These are phyloP conservation scores for Leccinum variicolor DNA, from an alignment of 768 basidiomycete genomes.

Conservation along the genomic window DNA sequence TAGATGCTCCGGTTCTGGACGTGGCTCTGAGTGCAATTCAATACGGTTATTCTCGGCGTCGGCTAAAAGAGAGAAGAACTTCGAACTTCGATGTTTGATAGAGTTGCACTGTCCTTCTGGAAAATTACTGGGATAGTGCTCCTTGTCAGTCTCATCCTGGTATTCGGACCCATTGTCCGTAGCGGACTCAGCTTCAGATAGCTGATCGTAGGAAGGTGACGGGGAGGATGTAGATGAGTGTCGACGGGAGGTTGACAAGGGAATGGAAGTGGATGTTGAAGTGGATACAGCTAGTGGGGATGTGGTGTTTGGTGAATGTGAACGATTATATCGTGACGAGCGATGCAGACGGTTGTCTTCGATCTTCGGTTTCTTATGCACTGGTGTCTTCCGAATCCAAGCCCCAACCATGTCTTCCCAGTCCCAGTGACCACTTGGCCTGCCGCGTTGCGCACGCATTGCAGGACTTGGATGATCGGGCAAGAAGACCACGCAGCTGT, in stretches of 20 bases:
- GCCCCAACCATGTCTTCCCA: slow-evolving; percentile 48
- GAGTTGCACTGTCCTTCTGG: slow-evolving; percentile 4
- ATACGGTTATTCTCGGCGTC: slow-evolving; percentile 38
- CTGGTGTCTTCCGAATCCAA: slow-evolving; percentile 41
- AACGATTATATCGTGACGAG: background rate
- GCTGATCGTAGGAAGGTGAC: slow-evolving; percentile 6
- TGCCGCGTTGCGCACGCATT: slow-evolving; percentile 8
- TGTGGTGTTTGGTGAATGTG: background rate
- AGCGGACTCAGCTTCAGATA: slow-evolving; percentile 11
- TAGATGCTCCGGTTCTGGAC: background rate
- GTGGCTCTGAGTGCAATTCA: slow-evolving; percentile 29
- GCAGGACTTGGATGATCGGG: slow-evolving; percentile 2
- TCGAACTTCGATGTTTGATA: slow-evolving; percentile 22
- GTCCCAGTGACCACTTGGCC: slow-evolving; percentile 36
- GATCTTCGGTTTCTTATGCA: slow-evolving; percentile 23
- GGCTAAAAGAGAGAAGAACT: slow-evolving; percentile 38
- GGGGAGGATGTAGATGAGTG: slow-evolving; percentile 6
- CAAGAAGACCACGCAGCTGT: slow-evolving; percentile 15
- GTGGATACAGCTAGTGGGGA: background rate
- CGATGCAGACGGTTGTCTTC: background rate
- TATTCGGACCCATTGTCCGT: slow-evolving; percentile 24
- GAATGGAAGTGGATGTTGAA: background rate
- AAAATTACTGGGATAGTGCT: slow-evolving; percentile 13
- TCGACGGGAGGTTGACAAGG: slow-evolving; percentile 1
- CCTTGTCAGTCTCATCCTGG: slow-evolving; percentile 20